These are phyloP conservation scores for Orychophragmus violaceus DNA, from an alignment of 345 rosid species.

Conservation along the genomic window DNA sequence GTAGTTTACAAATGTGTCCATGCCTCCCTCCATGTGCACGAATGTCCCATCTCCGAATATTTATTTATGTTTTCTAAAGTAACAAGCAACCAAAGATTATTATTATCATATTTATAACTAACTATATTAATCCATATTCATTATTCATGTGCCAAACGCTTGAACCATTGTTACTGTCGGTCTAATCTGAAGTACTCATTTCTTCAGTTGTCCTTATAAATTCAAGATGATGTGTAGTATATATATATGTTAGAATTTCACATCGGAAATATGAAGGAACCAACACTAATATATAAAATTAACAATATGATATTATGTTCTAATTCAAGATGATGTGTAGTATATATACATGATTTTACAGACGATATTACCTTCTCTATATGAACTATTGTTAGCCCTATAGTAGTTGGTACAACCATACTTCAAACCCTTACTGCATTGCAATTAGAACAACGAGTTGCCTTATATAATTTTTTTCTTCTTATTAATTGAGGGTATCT, in stretches of 20 bases:
- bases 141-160: neutral
- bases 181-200: neutral
- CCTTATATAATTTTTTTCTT: too few species aligned
- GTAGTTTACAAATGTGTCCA: constrained; percentile 24
- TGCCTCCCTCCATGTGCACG: constrained; percentile 26
- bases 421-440: neutral
- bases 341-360: neutral
- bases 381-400: neutral
- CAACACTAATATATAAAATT: too few species aligned
- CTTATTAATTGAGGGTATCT: too few species aligned
- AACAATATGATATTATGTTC: too few species aligned
- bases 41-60: constrained; percentile 10
- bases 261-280: too few species aligned
- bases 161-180: neutral
- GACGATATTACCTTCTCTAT: neutral
- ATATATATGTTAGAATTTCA: neutral
- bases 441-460: neutral
- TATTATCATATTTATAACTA: neutral
- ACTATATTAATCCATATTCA: neutral
- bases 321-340: neutral
- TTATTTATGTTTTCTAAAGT: neutral
- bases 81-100: neutral
- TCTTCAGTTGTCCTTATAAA: neutral
- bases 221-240: neutral
- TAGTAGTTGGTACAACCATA: neutral